Evolutionary conservation across 1,139 yeast genomes (phyloP), one percentile per base, ranked within the genome.

Genomic region (Saccharomyces hybrid): DNA sequence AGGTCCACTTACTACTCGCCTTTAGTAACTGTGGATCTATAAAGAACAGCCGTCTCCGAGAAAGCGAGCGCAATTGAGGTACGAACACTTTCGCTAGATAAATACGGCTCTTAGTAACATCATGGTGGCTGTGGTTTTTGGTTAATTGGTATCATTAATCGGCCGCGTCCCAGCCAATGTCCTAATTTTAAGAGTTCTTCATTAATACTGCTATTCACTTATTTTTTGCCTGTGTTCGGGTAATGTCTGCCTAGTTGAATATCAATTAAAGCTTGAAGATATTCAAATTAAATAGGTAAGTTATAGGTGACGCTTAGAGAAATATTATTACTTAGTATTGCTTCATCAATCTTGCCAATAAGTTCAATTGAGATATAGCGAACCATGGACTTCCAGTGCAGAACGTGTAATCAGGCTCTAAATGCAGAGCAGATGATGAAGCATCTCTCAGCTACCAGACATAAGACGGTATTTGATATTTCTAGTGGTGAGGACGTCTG

Each of bases 371-470:
- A 31, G 14, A 31, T 2, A 31, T 31, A 31, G 34, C 34, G 3
- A 3, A 11, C 34, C 34, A 50, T 50, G 14, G 52, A 41, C 29
- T 66, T 66, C 55, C 60, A 64, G 50, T 73, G 76, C 54, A 48
- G 55, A 41, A 72, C 75, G 32, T 73, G 76, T 55, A 54, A 62
- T 8, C 55, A 52, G 28, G 42, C 60, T 1, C 58, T 58, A 3
- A 68, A 61, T 47, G 72, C 67, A 9, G 68, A 60, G 47, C 66
- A 64, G n/a, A 70, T 72, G 73, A 66, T 70, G 58, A 73, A 69
- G 57, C 88, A 83, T 67, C 71, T 81, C 32, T 72, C 81, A 1
- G 52, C 76, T 1, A 77, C 84, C 0, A 74, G 86, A 57, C 88
- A 83, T 70, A 81, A 80, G 61, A 66, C 76, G 0, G 77, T 81